Evolutionary conservation across 441 rosid genomes (phyloP).

Genomic region (Pelargonium citronellum): DNA sequence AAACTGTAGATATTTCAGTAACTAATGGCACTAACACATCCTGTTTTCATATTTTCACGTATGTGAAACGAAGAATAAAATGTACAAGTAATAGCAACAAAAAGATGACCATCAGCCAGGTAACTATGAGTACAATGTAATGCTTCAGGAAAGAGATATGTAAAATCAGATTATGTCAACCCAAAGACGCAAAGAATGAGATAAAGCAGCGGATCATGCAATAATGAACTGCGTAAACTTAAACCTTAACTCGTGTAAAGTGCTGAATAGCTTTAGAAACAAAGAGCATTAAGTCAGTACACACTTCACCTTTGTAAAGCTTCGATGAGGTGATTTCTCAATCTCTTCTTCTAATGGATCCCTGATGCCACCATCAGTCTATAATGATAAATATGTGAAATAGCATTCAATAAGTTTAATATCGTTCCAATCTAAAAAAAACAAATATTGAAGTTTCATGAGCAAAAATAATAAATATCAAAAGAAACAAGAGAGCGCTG

Average conservation of each 20-base stretch:
- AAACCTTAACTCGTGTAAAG: background rate
- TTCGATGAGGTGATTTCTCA: constrained; percentile 43
- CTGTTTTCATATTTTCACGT: background rate
- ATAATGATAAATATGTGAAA: constrained; percentile 12
- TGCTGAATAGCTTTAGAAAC: background rate
- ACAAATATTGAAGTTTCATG: background rate
- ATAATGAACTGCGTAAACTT: background rate
- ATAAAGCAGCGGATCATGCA: background rate
- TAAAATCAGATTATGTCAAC: background rate
- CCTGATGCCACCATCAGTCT: constrained; percentile 60
- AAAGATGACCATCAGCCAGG: background rate
- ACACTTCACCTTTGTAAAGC: constrained; percentile 60
- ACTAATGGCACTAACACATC: background rate
- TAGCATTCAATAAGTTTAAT: constrained; percentile 6
- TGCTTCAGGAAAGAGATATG: background rate
- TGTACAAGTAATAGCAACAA: background rate
- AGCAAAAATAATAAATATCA: background rate
- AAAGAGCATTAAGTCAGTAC: background rate
- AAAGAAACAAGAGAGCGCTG: constrained; percentile 9
- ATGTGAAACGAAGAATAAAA: no score
- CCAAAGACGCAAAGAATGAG: background rate
- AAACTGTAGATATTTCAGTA: background rate
- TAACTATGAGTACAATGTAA: background rate
- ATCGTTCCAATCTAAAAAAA: background rate
- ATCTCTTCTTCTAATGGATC: constrained; percentile 46